Conservation (phyloP, 805 yeast genomes). For the Saccharomyces jurei region DNA sequence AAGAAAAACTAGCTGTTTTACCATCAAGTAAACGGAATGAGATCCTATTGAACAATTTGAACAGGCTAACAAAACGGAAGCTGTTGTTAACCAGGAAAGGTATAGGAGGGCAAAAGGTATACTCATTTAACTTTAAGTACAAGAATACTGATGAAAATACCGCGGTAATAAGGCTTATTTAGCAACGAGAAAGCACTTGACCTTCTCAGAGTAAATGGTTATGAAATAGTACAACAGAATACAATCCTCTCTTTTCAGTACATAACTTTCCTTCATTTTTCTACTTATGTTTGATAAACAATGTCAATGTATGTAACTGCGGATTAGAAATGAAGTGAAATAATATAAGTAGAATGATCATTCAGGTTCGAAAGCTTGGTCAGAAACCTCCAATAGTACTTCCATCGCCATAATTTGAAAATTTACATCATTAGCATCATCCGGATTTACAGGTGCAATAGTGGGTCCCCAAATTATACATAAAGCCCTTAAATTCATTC, state of each 20-base stretch:
- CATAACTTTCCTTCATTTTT: not conserved
- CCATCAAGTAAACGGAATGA: conserved; percentile 1
- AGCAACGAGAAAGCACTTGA: not conserved
- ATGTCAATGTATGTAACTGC: not conserved
- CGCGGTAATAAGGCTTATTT: not conserved
- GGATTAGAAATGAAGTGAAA: not conserved
- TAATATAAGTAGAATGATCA: not conserved
- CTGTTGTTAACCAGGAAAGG: not conserved
- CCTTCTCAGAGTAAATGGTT: not conserved
- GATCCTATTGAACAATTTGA: conserved; percentile 2
- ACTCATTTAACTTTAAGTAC: conserved; percentile 1
- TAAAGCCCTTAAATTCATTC: conserved; percentile 76
- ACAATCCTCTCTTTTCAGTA: not conserved
- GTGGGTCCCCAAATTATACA: conserved; percentile 96
- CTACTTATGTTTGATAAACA: not conserved
- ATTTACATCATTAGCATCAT: conserved; percentile 64
- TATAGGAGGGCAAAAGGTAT: not conserved
- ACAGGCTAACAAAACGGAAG: conserved; percentile 1
- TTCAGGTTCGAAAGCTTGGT: conserved; percentile 68
- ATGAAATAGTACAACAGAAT: not conserved
- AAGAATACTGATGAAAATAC: not conserved
- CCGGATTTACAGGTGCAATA: conserved; percentile 58
- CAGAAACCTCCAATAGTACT: conserved; percentile 74
- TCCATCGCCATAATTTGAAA: conserved; percentile 74
- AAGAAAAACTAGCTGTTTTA: conserved; percentile 1